Percentiles rank a stretch among this genome's conserved stretches.
phyloP scores from a whole-genome alignment of 768 basidiomycete species.

The Rhodotorula toruloides region DNA sequence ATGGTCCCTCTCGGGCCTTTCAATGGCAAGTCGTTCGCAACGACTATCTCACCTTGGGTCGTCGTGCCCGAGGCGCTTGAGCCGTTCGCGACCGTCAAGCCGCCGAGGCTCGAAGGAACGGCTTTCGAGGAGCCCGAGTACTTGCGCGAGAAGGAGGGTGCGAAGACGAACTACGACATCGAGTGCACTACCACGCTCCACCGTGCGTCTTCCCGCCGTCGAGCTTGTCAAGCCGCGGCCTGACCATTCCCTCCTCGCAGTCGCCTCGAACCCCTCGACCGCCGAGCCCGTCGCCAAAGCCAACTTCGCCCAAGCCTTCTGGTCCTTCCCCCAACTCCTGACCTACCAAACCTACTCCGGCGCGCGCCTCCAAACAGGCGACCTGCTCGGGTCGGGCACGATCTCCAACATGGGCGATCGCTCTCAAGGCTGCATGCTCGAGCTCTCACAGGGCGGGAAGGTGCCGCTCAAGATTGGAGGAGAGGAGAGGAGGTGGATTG shows the following conservation, averaged over 20 bases:
- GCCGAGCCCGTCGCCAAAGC: slow-evolving; percentile 18
- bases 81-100: slow-evolving; percentile 30
- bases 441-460: slow-evolving; percentile 32
- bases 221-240: neutral
- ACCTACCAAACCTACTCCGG: slow-evolving; percentile 38
- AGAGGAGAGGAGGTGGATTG: slow-evolving; percentile 20
- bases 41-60: slow-evolving; percentile 38
- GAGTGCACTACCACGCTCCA: neutral
- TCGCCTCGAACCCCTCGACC: neutral
- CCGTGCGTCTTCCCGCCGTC: neutral
- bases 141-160: neutral
- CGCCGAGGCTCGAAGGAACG: slow-evolving; percentile 1
- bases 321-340: slow-evolving; percentile 37
- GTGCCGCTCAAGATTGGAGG: slow-evolving; percentile 10
- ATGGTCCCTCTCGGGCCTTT: slow-evolving; percentile 40
- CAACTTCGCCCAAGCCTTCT: slow-evolving; percentile 23
- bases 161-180: slow-evolving; percentile 4
- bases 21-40: slow-evolving; percentile 41
- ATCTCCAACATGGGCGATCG: slow-evolving; percentile 24
- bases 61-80: slow-evolving; percentile 33
- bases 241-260: neutral
- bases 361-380: slow-evolving; percentile 28
- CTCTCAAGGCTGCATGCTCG: slow-evolving; percentile 28
- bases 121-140: neutral
- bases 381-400: slow-evolving; percentile 41